Conservation (phyloP, 2,329 filamentous ascomycete genomes). For the Botrytis fabae region DNA sequence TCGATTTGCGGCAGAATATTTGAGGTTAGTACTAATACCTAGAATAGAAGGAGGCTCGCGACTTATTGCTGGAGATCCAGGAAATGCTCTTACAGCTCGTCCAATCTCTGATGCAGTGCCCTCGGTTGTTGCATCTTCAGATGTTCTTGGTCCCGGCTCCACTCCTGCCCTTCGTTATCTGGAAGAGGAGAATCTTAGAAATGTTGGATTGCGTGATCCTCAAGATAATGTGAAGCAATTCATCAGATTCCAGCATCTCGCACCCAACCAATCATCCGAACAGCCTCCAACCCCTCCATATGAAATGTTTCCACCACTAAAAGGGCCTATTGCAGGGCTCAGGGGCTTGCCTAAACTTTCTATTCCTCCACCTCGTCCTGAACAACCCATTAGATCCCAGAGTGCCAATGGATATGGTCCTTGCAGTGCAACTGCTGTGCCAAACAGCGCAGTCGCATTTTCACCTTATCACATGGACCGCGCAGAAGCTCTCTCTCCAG, state of each 20-base stretch:
- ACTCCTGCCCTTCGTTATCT: slow-evolving; percentile 67
- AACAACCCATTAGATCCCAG: slow-evolving; percentile 38
- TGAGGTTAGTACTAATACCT: background rate
- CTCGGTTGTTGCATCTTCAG: slow-evolving; percentile 87
- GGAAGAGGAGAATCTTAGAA: slow-evolving; percentile 70
- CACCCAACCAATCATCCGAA: slow-evolving; percentile 49
- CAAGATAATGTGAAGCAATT: slow-evolving; percentile 94
- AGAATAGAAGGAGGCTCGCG: slow-evolving; percentile 58
- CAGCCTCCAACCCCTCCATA: slow-evolving; percentile 71
- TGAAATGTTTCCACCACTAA: slow-evolving; percentile 55
- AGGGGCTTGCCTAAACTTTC: slow-evolving; percentile 62
- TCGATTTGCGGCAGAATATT: background rate
- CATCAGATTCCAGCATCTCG: slow-evolving; percentile 76
- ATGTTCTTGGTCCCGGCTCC: slow-evolving; percentile 73
- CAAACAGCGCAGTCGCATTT: slow-evolving; percentile 41
- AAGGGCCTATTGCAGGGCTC: slow-evolving; percentile 53
- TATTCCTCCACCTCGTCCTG: slow-evolving; percentile 49
- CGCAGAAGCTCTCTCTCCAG: slow-evolving; percentile 53
- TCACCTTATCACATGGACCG: slow-evolving; percentile 55
- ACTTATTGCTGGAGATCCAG: slow-evolving; percentile 75
- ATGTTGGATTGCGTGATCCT: slow-evolving; percentile 71
- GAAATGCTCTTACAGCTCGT: slow-evolving; percentile 69
- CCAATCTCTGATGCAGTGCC: slow-evolving; percentile 74
- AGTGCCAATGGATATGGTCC: slow-evolving; percentile 32
- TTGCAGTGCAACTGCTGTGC: slow-evolving; percentile 24